These are phyloP conservation scores for Immersiporthe knoxdaviesiana DNA, from an alignment of 2,329 filamentous ascomycete genomes.

Conservation along the genomic window DNA sequence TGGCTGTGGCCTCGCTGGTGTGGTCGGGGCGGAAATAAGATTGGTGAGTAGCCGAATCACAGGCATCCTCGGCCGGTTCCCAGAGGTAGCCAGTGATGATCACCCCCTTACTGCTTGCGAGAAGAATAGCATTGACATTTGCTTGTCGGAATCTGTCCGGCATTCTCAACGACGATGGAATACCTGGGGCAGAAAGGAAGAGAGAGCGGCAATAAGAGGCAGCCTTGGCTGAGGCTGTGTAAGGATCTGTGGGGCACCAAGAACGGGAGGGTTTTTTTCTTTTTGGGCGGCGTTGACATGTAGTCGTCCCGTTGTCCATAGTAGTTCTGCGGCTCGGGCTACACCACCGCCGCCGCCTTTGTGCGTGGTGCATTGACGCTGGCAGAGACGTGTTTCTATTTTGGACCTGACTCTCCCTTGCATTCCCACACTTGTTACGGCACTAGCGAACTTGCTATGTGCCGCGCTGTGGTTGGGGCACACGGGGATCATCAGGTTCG, in stretches of 20 bases:
- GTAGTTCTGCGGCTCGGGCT: background rate
- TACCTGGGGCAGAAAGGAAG: too few relatives aligned
- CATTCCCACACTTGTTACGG: background rate
- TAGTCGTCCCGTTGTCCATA: background rate
- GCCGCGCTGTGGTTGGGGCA: background rate
- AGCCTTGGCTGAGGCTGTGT: conserved; percentile 4
- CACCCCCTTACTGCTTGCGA: too few relatives aligned
- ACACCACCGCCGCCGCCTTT: background rate
- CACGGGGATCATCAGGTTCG: background rate
- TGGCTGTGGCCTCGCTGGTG: background rate
- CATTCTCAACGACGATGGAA: background rate
- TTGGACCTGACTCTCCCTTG: background rate
- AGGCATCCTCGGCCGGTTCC: background rate
- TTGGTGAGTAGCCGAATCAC: background rate
- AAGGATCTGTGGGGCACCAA: background rate
- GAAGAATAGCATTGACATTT: background rate
- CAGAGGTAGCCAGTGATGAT: background rate
- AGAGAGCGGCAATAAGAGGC: background rate
- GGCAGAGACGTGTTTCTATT: conserved; percentile 12
- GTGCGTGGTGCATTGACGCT: background rate
- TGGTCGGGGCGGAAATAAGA: background rate
- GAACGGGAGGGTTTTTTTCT: too few relatives aligned
- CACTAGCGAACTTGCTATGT: background rate
- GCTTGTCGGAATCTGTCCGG: background rate
- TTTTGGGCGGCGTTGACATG: background rate